Base-by-base conservation (phyloP, 768 basidiomycete genomes). In the Panaeolus cyanescens region DNA sequence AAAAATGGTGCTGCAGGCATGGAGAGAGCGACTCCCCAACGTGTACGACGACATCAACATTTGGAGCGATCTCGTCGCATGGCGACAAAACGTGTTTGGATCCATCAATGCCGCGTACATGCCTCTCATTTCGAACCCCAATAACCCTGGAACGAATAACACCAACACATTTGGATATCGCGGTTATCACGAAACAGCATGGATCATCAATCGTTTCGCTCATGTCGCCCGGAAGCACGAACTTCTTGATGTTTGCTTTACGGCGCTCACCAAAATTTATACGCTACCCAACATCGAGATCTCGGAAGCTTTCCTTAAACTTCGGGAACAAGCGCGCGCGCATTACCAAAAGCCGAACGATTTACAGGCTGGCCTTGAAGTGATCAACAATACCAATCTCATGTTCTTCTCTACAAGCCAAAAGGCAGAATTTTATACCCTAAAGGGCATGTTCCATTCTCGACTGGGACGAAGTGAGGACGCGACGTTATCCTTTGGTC, bases 181-280 rank as follows among this genome's bases (percentile, higher is more conserved):
- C 55, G 97, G 97, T 7, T 98, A 93, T 73, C 97, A 99, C 71
- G 97, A 99, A 79, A 99, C 95, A 0, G 97, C 97, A 6, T 99
- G 97, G 97, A 99, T 97, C 71, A 98, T 99, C 79, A 99, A 99
- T 72, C 90, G 97, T 15, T 99, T 99, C 70, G 97, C 97, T 8
- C 96, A 99, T 75, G 95, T 98, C 58, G 97, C 97, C 20, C 85
- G 97, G 60, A 96, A 99, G 75, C 97, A 99, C 70, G 92, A 96
- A 63, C 83, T 99, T 6, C 83, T 96, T 45, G 97, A 99, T 54
- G 97, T 97, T 37, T 99, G 97, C 79, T 94, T 93, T 77, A 92
- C 85, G 5, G 92, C 92, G 1, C 82, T 99, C 69, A 95, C 91
- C 74, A 98, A 95, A 77, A 99, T 99, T 65, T 99, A 99, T 75